A percentile compares a stretch with the other conserved stretches of the same genome.
Evolutionary conservation across 75 land plant species (phyloP).

Genomic region (Chamaecyparis obtusa): DNA sequence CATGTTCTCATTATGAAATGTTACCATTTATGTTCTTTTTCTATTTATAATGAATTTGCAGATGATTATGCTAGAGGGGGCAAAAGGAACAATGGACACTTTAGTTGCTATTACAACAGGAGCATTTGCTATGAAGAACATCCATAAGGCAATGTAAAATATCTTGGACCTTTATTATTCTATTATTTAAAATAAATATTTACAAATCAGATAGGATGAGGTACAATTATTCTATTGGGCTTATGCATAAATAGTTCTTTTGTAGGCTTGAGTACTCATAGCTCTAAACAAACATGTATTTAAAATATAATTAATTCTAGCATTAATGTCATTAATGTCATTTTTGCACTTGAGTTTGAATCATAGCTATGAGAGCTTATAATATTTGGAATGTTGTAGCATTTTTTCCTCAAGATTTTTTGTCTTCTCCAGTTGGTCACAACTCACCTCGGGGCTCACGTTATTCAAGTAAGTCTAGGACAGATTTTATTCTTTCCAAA

Average conservation of each 20-base stretch:
- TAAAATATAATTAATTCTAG: background rate
- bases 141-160: conserved; percentile 31
- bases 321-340: too few species aligned
- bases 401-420: too few species aligned
- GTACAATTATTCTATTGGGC: background rate
- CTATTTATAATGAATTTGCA: conserved; percentile 8
- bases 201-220: background rate
- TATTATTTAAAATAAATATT: background rate
- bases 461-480: too few species aligned
- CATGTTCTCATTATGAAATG: background rate
- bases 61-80: conserved; percentile 40
- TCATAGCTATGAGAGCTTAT: too few species aligned
- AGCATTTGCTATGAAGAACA: conserved; percentile 35
- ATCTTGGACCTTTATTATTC: background rate
- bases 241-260: background rate
- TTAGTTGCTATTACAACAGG: conserved; percentile 40
- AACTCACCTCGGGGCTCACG: too few species aligned
- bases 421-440: too few species aligned
- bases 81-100: conserved; percentile 38
- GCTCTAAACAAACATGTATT: background rate
- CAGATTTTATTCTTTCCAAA: too few species aligned
- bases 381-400: too few species aligned
- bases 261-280: background rate
- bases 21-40: background rate
- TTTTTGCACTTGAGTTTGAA: too few species aligned